Evolutionary conservation across 805 yeast genomes (phyloP).

Genomic region (Aciculoconidium aculeatum): DNA sequence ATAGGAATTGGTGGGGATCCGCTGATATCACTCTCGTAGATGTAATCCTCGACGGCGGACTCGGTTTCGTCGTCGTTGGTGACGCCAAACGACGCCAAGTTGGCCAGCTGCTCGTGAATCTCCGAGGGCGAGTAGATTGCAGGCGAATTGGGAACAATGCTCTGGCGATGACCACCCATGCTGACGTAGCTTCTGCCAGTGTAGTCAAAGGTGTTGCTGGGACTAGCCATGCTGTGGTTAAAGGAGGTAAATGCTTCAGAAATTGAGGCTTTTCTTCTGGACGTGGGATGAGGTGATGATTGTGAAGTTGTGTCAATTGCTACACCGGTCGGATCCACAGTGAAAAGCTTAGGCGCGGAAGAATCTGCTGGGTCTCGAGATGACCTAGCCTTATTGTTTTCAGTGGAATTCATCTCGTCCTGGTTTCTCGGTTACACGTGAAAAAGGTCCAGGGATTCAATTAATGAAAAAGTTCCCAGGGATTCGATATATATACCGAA

Average conservation of each 20-base stretch:
- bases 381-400: too few species aligned
- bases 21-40: conserved; percentile 2
- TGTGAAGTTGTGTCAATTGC: conserved; percentile 3
- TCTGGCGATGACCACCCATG: conserved; percentile 20
- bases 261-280: conserved; percentile 9
- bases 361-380: too few species aligned
- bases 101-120: conserved; percentile 53
- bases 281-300: neutral
- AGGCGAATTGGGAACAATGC: conserved; percentile 30
- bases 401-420: too few species aligned
- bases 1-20: conserved; percentile 1
- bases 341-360: too few species aligned
- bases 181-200: conserved; percentile 38
- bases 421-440: too few species aligned
- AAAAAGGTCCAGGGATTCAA: too few species aligned
- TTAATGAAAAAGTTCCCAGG: too few species aligned
- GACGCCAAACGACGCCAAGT: conserved; percentile 52
- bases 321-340: too few species aligned
- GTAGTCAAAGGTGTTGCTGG: conserved; percentile 19
- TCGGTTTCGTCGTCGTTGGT: conserved; percentile 23
- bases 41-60: conserved; percentile 1
- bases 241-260: conserved; percentile 12
- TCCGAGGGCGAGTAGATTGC: conserved; percentile 43
- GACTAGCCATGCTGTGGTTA: conserved; percentile 11
- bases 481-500: too few species aligned